phyloP scores from a whole-genome alignment of 306 rosid species.

The Carpinus fangiana region DNA sequence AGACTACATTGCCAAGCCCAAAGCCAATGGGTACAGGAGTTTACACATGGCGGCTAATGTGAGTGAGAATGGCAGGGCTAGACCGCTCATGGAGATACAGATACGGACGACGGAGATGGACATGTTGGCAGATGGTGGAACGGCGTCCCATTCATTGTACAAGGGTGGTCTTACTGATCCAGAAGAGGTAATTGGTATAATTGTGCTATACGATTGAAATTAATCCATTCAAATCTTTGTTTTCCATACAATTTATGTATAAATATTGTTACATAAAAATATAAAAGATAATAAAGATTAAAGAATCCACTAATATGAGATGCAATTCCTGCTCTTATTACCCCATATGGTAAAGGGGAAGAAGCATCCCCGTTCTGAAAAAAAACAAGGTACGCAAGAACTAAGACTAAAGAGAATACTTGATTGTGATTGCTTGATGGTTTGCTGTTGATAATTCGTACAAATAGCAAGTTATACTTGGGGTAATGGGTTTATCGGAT shows the following conservation, averaged over 20 bases:
- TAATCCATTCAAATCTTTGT: neutral
- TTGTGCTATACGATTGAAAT: slow-evolving; percentile 5
- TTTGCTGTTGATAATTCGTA: no score
- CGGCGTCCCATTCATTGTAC: slow-evolving; percentile 92
- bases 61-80: slow-evolving; percentile 51
- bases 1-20: slow-evolving; percentile 84
- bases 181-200: slow-evolving; percentile 59
- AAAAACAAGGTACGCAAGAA: no score
- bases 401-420: no score
- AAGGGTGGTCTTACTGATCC: slow-evolving; percentile 88
- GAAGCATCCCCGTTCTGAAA: no score
- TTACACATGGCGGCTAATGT: slow-evolving; percentile 92
- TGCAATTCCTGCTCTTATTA: neutral
- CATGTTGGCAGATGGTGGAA: slow-evolving; percentile 69
- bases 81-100: slow-evolving; percentile 87
- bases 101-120: slow-evolving; percentile 89
- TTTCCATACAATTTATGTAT: neutral
- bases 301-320: neutral
- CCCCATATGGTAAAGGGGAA: neutral
- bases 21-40: slow-evolving; percentile 83
- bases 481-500: no score
- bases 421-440: no score
- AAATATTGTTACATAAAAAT: neutral
- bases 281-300: neutral
- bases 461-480: no score